Base-by-base conservation (phyloP, 805 yeast species). In the Pichia deserticola region DNA sequence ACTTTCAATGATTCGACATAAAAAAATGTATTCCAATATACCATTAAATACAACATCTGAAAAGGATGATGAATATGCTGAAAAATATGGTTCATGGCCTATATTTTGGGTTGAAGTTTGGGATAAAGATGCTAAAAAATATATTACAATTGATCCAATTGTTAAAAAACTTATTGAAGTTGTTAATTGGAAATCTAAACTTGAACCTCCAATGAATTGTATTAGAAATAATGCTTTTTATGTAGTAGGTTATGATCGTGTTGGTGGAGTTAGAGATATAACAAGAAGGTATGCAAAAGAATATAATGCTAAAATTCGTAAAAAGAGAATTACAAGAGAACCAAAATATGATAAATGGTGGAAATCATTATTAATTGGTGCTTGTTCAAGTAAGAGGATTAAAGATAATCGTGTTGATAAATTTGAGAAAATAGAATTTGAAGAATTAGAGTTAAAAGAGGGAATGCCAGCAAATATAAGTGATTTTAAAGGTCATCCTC, bases 101-200 rank as follows among this genome's bases (percentile, higher is more conserved):
- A 74, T 89, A 0, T 89, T 84, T 60, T 93, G 99, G 99, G 82
- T 82, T 27, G 99, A 93, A 63, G 96, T 86, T 0, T 92, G 96
- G 96, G 90, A 92, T 62, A 76, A 76, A 45, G 78, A 75, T 51
- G 67, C 79, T 5, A 75, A 80, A 51, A 77, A 74, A 45, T 92
- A 97, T 95, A 75, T 89, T n/a, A 79, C 95, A 2, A 73, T 89
- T 2, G 99, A 93, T 59, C 93, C 97, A 0, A 69, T 83, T 0
- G 82, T 83, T 32, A 75, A 82, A 49, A 66, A 77, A 49, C 65
- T 75, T 8, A 78, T 88, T 38, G 95, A 88, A 63, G 71, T 77
- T 35, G 76, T 84, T 7, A 77, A 79, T 7, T 63, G 67, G 61
- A 64, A 76, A 49, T 68, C 78, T 11, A 75, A 71, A 51, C 49